A percentile compares a stretch with the other conserved stretches of the same genome.
Evolutionary conservation across 2,329 filamentous ascomycete species (phyloP).

Genomic region (Fusarium multiceps): DNA sequence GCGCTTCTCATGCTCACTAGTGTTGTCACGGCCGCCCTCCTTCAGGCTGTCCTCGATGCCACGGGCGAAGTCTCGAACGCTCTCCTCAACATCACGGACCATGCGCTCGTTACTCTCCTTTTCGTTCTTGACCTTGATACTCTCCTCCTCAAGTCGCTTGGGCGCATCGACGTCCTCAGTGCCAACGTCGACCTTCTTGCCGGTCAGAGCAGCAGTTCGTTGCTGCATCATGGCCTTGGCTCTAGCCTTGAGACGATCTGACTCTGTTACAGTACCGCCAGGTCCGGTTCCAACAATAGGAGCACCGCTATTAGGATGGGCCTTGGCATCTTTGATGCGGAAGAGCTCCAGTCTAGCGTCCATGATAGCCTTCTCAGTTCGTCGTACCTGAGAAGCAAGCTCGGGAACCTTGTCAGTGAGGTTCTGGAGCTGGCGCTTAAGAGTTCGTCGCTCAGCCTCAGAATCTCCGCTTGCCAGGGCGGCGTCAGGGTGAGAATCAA

Average conservation of each 20-base stretch:
- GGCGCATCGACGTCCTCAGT: slow-evolving; percentile 82
- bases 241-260: slow-evolving; percentile 91
- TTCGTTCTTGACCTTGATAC: slow-evolving; percentile 80
- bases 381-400: slow-evolving; percentile 89
- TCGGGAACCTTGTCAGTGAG: slow-evolving; percentile 91
- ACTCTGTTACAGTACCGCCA: slow-evolving; percentile 89
- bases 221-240: slow-evolving; percentile 99
- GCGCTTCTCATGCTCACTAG: slow-evolving; percentile 88
- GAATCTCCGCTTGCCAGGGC: slow-evolving; percentile 79
- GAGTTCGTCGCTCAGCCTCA: slow-evolving; percentile 84
- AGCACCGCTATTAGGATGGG: slow-evolving; percentile 82
- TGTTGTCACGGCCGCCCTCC: slow-evolving; percentile 78
- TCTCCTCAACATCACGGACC: slow-evolving; percentile 96
- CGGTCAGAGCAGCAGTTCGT: slow-evolving; percentile 89
- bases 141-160: slow-evolving; percentile 90
- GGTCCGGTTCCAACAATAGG: slow-evolving; percentile 92
- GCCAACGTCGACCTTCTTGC: slow-evolving; percentile 76
- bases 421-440: slow-evolving; percentile 90
- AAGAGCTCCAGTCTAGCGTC: slow-evolving; percentile 94
- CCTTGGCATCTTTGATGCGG: slow-evolving; percentile 91
- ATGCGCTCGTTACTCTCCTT: slow-evolving; percentile 95
- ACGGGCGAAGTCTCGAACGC: slow-evolving; percentile 86
- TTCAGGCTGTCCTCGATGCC: slow-evolving; percentile 89
- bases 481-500: slow-evolving; percentile 86
- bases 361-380: slow-evolving; percentile 90